phyloP scores from a whole-genome alignment of 2,329 filamentous ascomycete genomes.

The Sarocladiaceae sp. region DNA sequence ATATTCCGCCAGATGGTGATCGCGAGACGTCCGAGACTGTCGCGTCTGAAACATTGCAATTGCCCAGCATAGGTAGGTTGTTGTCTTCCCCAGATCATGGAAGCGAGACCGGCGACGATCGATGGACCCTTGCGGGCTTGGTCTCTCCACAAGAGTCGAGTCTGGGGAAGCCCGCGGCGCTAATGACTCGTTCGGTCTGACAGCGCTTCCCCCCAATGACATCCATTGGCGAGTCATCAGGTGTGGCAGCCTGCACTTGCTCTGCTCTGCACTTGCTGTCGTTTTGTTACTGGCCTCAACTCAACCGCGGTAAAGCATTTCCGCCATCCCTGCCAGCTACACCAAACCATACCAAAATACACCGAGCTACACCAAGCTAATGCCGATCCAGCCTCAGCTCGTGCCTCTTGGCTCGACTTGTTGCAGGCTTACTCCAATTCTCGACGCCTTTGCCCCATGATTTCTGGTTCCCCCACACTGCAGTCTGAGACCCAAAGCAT shows the following conservation, averaged over 20 bases:
- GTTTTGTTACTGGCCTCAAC: not conserved
- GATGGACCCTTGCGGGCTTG: no score
- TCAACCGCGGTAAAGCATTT: not conserved
- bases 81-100: not conserved
- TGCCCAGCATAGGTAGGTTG: no score
- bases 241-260: not conserved
- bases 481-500: not conserved
- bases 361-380: no score
- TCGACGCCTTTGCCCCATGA: not conserved
- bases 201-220: no score
- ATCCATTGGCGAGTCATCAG: not conserved
- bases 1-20: no score
- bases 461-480: not conserved
- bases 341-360: not conserved
- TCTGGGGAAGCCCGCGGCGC: not conserved
- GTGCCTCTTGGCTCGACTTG: not conserved
- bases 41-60: no score
- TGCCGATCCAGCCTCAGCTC: not conserved
- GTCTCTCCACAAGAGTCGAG: not conserved
- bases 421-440: not conserved
- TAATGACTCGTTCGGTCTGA: slow-evolving; percentile 5
- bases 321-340: not conserved
- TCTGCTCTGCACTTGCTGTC: not conserved
- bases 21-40: no score
- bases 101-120: not conserved